Base-by-base conservation (phyloP, 2,329 filamentous ascomycete species). In the Talaromyces sp. region DNA sequence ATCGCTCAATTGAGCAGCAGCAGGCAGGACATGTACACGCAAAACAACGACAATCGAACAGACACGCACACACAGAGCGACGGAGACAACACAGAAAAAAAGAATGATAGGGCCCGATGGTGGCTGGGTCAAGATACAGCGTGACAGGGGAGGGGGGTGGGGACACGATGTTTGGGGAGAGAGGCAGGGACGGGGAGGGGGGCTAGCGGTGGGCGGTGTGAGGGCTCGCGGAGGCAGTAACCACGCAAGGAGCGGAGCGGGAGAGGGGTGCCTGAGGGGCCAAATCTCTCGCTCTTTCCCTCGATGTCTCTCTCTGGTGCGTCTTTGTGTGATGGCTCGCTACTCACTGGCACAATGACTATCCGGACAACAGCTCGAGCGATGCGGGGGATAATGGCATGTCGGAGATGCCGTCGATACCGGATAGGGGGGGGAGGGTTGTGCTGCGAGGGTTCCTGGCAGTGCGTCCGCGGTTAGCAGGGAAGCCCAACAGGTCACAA, bases 161-260 rank as follows among this genome's bases (percentile, higher is more conserved):
- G 29, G 58, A 50, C 41, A 52, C 57, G 29, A 35, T 43, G 46
- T 58, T 56, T 61, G 59, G 59, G 41, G 56, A 41, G 29, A 26
- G 32, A 56, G 49, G 49, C 27, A 29, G 24, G 49, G 24, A 52
- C 17, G 24, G 59, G 38, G 55, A 58, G 59, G 59, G 59, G 51
- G 55, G 55, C 58, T 41, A 43, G 49, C 49, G 49, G 55, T 58
- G 56, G 61, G 58, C 58, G 61, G 61, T 62, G 58, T 58, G 61
- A 46, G 43, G 19, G 19, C 19, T 29, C 41, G 58, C 51, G 59
- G 50, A 54, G 50, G 53, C 58, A 63, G 61, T 55, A 55, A 46
- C 32, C 19, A 54, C 52, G 56, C 29, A 58, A 58, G 57, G 57
- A 58, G 59, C 52, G 29, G 58, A 27, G 43, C 43, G 43, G 43